Evolutionary conservation across 495 filamentous ascomycete species (phyloP), one percentile per base, ranked within the genome.

Genomic region (Amniculicola lignicola): DNA sequence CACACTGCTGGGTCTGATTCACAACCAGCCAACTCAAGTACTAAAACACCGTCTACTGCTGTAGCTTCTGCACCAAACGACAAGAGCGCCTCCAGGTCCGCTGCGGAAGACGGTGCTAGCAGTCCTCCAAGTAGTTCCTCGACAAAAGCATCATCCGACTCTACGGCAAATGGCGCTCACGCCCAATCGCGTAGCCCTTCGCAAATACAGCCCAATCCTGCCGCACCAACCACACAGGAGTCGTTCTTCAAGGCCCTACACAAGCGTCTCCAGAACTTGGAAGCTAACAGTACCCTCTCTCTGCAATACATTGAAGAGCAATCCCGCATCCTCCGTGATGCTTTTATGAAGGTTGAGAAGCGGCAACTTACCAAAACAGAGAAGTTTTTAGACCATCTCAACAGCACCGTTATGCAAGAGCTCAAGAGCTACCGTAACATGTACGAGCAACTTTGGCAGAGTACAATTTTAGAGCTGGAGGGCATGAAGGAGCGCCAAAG

Each of bases 261-360:
- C 56, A 95, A 96, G 67, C 88, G 93, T 33, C 80, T 98, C 4
- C 87, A 90, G 62, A 81, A 86, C 56, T 84, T 98, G 12, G 93
- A 98, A 69, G 81, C 88, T 18, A 96, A 97, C 70, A 89, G 89
- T 5, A 93, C 90, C 2, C 76, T 98, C 23, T 95, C 90, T 0
- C 79, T 98, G 2, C 88, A 95, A 62, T 98, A 97, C 67, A 96
- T 98, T 59, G 91, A 96, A 72, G 87, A 93, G 44, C 93, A 98
- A 66, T 97, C 93, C 14, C 83, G 82, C 37, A 88, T 95, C 47
- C 78, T 98, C 2, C 87, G 91, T 15, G 90, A 96, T 48, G 90
- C 92, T 0, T 93, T 98, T 61, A 81, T 79, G 38, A 90, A 90
- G 67, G 88, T 95, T 36, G 92, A 97, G 66, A 89, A 88, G 62